Evolutionary conservation across 331 rosid species (phyloP).

Genomic region (Prunus yedoensis): DNA sequence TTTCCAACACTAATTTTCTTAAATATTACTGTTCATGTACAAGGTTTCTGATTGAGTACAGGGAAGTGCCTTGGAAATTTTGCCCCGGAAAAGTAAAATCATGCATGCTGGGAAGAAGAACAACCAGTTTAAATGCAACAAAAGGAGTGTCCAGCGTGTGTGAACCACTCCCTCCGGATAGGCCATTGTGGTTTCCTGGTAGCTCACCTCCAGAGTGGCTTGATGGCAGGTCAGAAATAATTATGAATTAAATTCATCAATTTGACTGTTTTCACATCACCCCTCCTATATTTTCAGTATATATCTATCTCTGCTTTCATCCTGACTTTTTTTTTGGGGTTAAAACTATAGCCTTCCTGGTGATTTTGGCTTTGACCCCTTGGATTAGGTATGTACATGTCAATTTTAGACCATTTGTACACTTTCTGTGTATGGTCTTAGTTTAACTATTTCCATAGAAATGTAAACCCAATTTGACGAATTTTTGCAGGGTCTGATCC

Average conservation of each 20-base stretch:
- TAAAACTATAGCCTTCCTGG: conserved; percentile 69
- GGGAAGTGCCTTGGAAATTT: conserved; percentile 33
- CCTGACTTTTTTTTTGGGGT: conserved; percentile 2
- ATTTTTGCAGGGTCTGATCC: conserved; percentile 70
- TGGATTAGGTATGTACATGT: conserved; percentile 64
- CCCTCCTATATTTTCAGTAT: background rate
- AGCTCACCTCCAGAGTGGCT: conserved; percentile 83
- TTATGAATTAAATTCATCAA: background rate
- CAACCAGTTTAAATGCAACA: conserved; percentile 39
- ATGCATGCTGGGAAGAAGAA: conserved; percentile 32
- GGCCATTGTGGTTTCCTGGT: conserved; percentile 76
- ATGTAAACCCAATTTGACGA: background rate
- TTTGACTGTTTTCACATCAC: too few relatives aligned
- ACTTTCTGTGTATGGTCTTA: background rate
- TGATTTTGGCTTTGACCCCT: conserved; percentile 96
- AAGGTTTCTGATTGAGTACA: conserved; percentile 25
- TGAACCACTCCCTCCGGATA: conserved; percentile 83
- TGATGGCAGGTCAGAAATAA: conserved; percentile 60
- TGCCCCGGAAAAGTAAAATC: conserved; percentile 28
- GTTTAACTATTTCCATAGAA: background rate
- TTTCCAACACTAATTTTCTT: too few relatives aligned
- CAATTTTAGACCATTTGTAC: background rate
- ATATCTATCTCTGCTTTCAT: background rate
- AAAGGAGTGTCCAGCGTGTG: conserved; percentile 79
- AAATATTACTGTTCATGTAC: background rate